A percentile compares a stretch with the other conserved stretches of the same genome.
These are phyloP conservation scores for Kalmusia sp. DNA, from an alignment of 2,329 filamentous ascomycete species.

Conservation along the genomic window DNA sequence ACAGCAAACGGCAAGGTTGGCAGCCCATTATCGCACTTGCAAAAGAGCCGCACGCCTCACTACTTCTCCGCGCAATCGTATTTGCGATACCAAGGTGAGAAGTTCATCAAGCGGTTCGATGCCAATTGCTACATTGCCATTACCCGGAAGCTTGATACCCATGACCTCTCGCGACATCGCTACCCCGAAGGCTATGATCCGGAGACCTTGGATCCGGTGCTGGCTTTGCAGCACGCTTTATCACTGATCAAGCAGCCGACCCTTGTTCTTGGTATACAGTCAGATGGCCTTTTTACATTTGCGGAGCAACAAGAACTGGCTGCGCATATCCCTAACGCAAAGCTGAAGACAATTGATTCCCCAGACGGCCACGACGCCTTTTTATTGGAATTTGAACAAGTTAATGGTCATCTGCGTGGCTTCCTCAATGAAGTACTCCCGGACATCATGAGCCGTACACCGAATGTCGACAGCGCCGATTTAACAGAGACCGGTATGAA, in stretches of 20 bases:
- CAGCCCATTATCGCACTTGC: conserved; percentile 35
- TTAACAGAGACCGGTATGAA: conserved; percentile 55
- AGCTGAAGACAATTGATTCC: conserved; percentile 86
- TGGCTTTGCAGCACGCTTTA: conserved; percentile 69
- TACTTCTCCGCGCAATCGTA: conserved; percentile 99
- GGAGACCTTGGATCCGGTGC: conserved; percentile 61
- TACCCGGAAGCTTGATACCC: conserved; percentile 95
- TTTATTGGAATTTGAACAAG: conserved; percentile 94
- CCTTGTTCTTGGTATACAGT: conserved; percentile 91
- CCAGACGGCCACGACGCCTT: conserved; percentile 97
- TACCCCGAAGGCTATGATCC: conserved; percentile 45
- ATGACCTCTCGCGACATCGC: conserved; percentile 87
- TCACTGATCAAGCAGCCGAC: conserved; percentile 86
- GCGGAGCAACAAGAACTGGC: conserved; percentile 95
- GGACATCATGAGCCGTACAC: conserved; percentile 77
- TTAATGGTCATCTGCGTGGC: conserved; percentile 83
- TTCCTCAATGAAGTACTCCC: conserved; percentile 85
- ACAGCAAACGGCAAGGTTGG: conserved; percentile 18
- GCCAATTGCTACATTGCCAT: conserved; percentile 99
- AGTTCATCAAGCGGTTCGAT: conserved; percentile 97
- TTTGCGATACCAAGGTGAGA: conserved; percentile 92
- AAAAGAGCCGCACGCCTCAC: conserved; percentile 60
- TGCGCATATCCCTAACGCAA: conserved; percentile 76
- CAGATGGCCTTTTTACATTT: conserved; percentile 95
- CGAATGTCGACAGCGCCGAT: conserved; percentile 46